Evolutionary conservation across 345 rosid species (phyloP).

Genomic region (Salix exigua): DNA sequence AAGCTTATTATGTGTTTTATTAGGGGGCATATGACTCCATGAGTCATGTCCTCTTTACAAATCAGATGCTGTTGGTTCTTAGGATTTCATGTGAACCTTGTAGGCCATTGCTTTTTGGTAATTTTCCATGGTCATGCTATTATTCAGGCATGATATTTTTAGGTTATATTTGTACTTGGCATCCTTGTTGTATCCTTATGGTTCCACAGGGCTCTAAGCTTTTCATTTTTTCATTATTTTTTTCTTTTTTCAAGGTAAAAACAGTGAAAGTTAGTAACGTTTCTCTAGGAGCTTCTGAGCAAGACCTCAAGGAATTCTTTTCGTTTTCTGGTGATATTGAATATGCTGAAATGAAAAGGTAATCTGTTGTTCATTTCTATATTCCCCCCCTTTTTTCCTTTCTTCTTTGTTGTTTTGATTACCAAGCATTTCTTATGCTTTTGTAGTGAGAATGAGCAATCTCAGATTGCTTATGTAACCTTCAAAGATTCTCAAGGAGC

Average conservation of each 20-base stretch:
- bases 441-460: conserved; percentile 57
- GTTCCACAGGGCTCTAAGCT: neutral
- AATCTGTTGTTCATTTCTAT: conserved; percentile 4
- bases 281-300: conserved; percentile 65
- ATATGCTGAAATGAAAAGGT: conserved; percentile 63
- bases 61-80: neutral
- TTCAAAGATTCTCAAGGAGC: conserved; percentile 89
- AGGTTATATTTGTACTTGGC: neutral
- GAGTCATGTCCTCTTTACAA: neutral
- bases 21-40: neutral
- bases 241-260: conserved; percentile 36
- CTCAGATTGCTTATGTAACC: conserved; percentile 73
- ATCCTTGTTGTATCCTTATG: neutral
- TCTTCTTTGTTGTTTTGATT: neutral
- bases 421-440: conserved; percentile 14
- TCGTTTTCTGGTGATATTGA: conserved; percentile 89
- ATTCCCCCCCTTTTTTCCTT: neutral
- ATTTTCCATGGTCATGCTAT: neutral
- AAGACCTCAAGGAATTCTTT: conserved; percentile 83
- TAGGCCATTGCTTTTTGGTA: neutral
- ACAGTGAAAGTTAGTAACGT: conserved; percentile 76
- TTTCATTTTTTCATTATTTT: neutral
- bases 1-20: neutral
- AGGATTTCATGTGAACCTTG: neutral
- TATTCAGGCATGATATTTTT: neutral